Conservation (phyloP, 2,329 filamentous ascomycete species). For the Aspergillus flavus region DNA sequence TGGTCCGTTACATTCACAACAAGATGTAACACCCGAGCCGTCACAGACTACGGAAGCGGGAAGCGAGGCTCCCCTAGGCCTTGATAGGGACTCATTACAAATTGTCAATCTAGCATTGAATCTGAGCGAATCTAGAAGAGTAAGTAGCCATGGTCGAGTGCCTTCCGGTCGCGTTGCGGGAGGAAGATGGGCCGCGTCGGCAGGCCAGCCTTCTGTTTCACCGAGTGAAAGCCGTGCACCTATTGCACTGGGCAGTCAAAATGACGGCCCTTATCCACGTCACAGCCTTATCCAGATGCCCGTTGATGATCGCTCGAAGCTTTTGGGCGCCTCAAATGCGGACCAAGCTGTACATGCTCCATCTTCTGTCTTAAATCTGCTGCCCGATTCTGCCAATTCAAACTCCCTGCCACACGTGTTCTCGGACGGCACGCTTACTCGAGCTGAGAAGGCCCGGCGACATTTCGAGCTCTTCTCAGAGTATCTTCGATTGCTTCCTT, state of each 20-base stretch:
- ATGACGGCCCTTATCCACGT: slow-evolving; percentile 21
- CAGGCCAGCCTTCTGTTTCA: slow-evolving; percentile 24
- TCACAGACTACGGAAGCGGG: slow-evolving; percentile 13
- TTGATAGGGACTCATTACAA: slow-evolving; percentile 79
- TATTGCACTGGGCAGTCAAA: slow-evolving; percentile 17
- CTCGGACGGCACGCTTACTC: slow-evolving; percentile 76
- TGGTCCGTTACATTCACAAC: slow-evolving; percentile 16
- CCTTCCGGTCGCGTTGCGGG: slow-evolving; percentile 52
- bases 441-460: slow-evolving; percentile 81
- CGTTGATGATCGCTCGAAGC: slow-evolving; percentile 27
- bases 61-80: slow-evolving; percentile 32
- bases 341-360: slow-evolving; percentile 17
- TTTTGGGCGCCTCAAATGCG: slow-evolving; percentile 11
- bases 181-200: slow-evolving; percentile 37
- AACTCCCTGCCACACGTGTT: slow-evolving; percentile 54
- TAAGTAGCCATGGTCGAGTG: slow-evolving; percentile 61
- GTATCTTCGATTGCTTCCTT: slow-evolving; percentile 77
- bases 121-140: slow-evolving; percentile 73
- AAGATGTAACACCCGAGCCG: slow-evolving; percentile 18
- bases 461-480: slow-evolving; percentile 85
- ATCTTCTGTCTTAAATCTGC: slow-evolving; percentile 29
- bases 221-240: slow-evolving; percentile 25
- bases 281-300: slow-evolving; percentile 28
- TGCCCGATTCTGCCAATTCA: slow-evolving; percentile 32
- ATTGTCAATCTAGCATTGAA: slow-evolving; percentile 92